Evolutionary conservation across 371 early-diverging fungal genomes (phyloP), one percentile per base, ranked within the genome.

Genomic region (Lichtheimia ramosa): DNA sequence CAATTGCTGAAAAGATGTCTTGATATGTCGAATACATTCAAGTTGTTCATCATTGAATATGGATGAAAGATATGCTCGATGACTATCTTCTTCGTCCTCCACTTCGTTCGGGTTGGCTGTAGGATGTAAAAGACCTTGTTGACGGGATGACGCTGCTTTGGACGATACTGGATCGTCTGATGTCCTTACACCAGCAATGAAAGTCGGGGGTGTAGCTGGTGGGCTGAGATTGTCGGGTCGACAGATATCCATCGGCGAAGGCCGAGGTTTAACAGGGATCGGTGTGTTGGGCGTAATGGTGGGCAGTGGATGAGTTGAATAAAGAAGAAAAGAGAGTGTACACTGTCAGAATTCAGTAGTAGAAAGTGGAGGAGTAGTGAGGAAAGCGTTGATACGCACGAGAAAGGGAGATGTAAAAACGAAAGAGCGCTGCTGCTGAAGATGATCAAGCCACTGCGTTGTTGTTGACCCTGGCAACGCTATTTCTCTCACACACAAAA

Each of bases 131-230:
- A 62, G 64, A n/a, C 53, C 48, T 18, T 42, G 58, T 8, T 60
- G 42, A 51, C 43, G 61, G 13, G 70, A 61, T 52, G 71, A 71
- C 34, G 6, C 34, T 34, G 34, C 34, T 34, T 34, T n/a, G 68
- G 56, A 5, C 73, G 71, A 53, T 76, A 61, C n/a, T 10, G 6
- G 34, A 16, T 53, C 14, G 43, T 25, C n/a, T 21, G 66, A 20
- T 18, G 67, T 55, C 7, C 54, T 5, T 8, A 43, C 28, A 40
- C 65, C 61, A 39, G 61, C 55, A 56, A 65, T 66, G 43, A 71
- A 75, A 14, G 65, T 75, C 21, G 79, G 79, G n/a, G 79, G 79
- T 21, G 79, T 78, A 5, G 79, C 79, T 43, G 78, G 79, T 64
- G 79, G 79, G 39, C 73, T 73, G 25, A 78, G 71, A 57, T 78